phyloP scores from a whole-genome alignment of 2,329 filamentous ascomycete genomes.

The Alternaria conjuncta region DNA sequence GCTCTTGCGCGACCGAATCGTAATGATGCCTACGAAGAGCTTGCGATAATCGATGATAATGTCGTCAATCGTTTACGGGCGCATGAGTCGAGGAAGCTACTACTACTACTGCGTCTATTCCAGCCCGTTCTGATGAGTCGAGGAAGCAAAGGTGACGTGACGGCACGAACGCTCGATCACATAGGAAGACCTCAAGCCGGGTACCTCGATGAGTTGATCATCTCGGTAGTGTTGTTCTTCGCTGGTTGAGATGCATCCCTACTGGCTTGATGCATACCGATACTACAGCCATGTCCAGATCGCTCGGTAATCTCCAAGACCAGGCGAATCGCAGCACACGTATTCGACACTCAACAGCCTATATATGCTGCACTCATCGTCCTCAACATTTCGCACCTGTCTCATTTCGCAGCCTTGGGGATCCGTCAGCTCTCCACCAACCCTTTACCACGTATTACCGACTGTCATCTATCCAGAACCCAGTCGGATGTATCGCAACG shows the following conservation, averaged over 20 bases:
- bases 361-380: not conserved
- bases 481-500: not conserved
- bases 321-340: not conserved
- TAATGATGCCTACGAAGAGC: no score
- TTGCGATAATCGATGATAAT: no score
- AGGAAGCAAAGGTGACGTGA: not conserved
- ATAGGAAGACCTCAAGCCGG: not conserved
- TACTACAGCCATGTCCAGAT: not conserved
- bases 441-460: not conserved
- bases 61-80: no score
- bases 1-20: no score
- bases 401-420: not conserved
- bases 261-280: not conserved
- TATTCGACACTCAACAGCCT: not conserved
- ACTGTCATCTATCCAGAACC: not conserved
- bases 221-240: not conserved
- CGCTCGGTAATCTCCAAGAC: not conserved
- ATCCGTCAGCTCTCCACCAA: not conserved
- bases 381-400: accelerated
- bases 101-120: no score
- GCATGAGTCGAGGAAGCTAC: no score
- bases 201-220: not conserved
- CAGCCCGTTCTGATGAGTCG: no score
- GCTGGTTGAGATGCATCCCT: not conserved
- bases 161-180: not conserved